Evolutionary conservation across 225 moss, liverwort and hornwort genomes (phyloP).

Genomic region (Thuidium tamariscinum): DNA sequence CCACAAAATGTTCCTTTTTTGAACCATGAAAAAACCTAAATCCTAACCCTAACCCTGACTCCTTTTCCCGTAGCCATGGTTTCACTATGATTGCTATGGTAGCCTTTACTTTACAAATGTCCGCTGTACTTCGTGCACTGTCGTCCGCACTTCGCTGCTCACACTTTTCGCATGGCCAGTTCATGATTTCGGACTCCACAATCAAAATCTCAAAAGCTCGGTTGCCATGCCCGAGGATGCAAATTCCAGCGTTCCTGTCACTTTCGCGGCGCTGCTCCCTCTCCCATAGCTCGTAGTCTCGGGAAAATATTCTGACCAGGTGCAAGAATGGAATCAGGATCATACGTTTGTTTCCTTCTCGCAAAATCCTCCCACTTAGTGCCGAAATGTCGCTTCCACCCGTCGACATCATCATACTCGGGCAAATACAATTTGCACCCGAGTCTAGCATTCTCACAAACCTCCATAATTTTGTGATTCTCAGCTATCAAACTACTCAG

Average conservation of each 20-base stretch:
- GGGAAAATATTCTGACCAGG: slow-evolving; percentile 50
- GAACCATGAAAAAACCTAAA: neutral
- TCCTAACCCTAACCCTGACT: neutral
- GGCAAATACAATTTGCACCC: slow-evolving; percentile 49
- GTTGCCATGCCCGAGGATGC: neutral
- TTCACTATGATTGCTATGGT: neutral
- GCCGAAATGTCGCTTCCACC: slow-evolving; percentile 38
- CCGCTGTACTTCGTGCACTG: neutral
- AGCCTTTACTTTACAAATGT: slow-evolving; percentile 1
- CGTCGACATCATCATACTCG: neutral
- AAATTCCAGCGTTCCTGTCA: neutral
- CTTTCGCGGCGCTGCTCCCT: neutral
- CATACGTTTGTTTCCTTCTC: slow-evolving; percentile 24
- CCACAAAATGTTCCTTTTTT: neutral
- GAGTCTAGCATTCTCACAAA: slow-evolving; percentile 1
- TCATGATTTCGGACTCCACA: neutral
- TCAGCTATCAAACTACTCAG: slow-evolving; percentile 19
- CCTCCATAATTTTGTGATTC: slow-evolving; percentile 23
- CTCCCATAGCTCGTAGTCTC: slow-evolving; percentile 6
- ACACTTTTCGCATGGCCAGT: neutral
- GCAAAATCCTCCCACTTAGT: slow-evolving; percentile 15
- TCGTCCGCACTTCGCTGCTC: neutral
- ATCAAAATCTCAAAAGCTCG: slow-evolving; percentile 6
- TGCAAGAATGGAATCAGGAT: slow-evolving; percentile 37
- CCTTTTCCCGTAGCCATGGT: neutral